Percentiles rank a stretch among this genome's conserved stretches.
phyloP scores from a whole-genome alignment of 2,329 filamentous ascomycete genomes.

The Penicillium rolfsii region DNA sequence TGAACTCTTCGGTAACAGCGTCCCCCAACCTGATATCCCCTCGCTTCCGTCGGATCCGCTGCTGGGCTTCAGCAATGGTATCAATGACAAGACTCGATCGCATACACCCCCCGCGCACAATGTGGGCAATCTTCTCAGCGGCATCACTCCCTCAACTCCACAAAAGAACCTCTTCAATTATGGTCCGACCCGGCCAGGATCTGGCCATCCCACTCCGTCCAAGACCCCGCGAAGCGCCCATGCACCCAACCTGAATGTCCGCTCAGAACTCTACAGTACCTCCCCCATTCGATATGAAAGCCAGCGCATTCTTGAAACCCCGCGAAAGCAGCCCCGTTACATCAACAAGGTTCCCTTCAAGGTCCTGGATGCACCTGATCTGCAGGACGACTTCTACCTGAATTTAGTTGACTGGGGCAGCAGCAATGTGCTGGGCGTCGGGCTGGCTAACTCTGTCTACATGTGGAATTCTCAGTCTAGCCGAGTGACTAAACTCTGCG shows the following conservation, averaged over 20 bases:
- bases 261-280: slow-evolving; percentile 91
- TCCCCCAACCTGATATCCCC: slow-evolving; percentile 76
- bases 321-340: slow-evolving; percentile 81
- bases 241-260: slow-evolving; percentile 83
- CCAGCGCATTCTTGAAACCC: slow-evolving; percentile 89
- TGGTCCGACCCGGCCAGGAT: slow-evolving; percentile 73
- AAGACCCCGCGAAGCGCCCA: slow-evolving; percentile 87
- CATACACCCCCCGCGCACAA: slow-evolving; percentile 78
- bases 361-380: slow-evolving; percentile 91
- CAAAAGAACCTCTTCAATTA: slow-evolving; percentile 98
- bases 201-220: slow-evolving; percentile 83
- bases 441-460: slow-evolving; percentile 89
- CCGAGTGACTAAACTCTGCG: slow-evolving; percentile 90
- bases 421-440: slow-evolving; percentile 90
- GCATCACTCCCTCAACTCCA: slow-evolving; percentile 87
- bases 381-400: slow-evolving; percentile 96
- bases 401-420: slow-evolving; percentile 98
- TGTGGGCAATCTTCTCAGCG: slow-evolving; percentile 66
- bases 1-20: slow-evolving; percentile 87
- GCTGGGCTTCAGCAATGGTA: slow-evolving; percentile 50
- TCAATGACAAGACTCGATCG: slow-evolving; percentile 70
- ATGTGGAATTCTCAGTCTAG: slow-evolving; percentile 97
- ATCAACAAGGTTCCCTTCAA: slow-evolving; percentile 98
- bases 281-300: slow-evolving; percentile 92
- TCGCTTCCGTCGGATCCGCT: slow-evolving; percentile 62